Conservation (phyloP, 306 rosid genomes). For the Herpetospermum pedunculosum region DNA sequence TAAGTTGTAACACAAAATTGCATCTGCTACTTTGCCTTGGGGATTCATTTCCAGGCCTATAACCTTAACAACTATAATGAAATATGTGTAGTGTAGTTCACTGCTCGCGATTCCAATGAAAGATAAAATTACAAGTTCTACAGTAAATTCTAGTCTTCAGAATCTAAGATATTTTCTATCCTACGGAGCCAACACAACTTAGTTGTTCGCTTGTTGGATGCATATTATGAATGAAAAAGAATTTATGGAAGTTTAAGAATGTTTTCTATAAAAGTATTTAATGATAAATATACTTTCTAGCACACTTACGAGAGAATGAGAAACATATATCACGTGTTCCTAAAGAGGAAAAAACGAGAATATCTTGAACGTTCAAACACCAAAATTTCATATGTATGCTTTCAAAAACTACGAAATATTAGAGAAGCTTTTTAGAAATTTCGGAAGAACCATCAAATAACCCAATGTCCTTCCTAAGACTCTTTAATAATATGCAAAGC, state of each 20-base stretch:
- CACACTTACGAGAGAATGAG: not conserved
- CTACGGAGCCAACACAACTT: not conserved
- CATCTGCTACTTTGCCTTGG: not conserved
- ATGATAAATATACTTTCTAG: not conserved
- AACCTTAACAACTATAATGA: not conserved
- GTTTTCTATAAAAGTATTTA: not conserved
- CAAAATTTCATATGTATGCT: not conserved
- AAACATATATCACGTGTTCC: not conserved
- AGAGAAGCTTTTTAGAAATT: not conserved
- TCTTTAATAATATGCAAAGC: not conserved
- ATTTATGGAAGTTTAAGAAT: not conserved
- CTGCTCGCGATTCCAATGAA: not conserved
- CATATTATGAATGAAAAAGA: not conserved
- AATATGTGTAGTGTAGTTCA: not conserved
- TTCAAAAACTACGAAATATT: not conserved
- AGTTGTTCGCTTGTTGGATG: not conserved
- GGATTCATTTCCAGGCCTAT: not conserved
- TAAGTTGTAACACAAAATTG: too few species aligned
- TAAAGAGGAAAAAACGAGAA: not conserved
- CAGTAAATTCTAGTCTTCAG: not conserved
- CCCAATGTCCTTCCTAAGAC: not conserved
- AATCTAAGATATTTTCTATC: not conserved
- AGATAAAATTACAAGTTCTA: not conserved
- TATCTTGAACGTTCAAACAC: not conserved
- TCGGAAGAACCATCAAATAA: not conserved